A percentile compares a stretch with the other conserved stretches of the same genome.
phyloP scores from a whole-genome alignment of 371 early-diverging fungal species.

The Mucor indicus region DNA sequence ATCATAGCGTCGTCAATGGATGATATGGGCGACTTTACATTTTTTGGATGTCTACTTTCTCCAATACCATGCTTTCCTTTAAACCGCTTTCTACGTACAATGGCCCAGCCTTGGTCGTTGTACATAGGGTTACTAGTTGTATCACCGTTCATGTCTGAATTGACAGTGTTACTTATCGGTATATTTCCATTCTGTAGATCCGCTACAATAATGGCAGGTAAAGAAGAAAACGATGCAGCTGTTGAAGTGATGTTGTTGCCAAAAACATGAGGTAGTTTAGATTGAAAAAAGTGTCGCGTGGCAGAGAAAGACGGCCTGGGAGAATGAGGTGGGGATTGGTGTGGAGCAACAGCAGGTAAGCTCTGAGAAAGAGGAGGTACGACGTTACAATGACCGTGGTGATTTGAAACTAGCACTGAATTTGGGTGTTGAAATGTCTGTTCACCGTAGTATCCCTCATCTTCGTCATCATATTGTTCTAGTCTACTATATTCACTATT shows the following conservation, averaged over 20 bases:
- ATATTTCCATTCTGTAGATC: constrained; percentile 42
- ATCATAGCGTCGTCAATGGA: constrained; percentile 6
- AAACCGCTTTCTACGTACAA: constrained; percentile 31
- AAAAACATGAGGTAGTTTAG: constrained; percentile 36
- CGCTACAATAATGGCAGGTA: constrained; percentile 40
- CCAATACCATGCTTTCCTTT: constrained; percentile 29
- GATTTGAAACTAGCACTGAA: constrained; percentile 30
- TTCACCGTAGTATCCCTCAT: constrained; percentile 24
- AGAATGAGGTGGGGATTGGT: constrained; percentile 18
- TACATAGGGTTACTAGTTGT: constrained; percentile 9
- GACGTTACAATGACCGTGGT: constrained; percentile 23
- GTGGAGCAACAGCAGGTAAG: constrained; percentile 1
- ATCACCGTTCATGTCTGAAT: constrained; percentile 3
- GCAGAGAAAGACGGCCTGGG: constrained; percentile 26
- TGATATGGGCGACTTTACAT: constrained; percentile 3
- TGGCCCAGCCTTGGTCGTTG: constrained; percentile 36
- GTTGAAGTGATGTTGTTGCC: constrained; percentile 19
- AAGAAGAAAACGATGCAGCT: constrained; percentile 28
- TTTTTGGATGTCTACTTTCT: constrained; percentile 16
- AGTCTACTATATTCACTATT: constrained; percentile 28
- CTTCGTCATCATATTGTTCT: constrained; percentile 37
- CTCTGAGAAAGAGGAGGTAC: constrained; percentile 23
- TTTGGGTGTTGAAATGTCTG: constrained; percentile 32
- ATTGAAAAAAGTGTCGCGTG: constrained; percentile 32
- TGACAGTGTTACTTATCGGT: constrained; percentile 17